phyloP scores from a whole-genome alignment of 106 monocot genomes.

The Dioscorea dumetorum region DNA sequence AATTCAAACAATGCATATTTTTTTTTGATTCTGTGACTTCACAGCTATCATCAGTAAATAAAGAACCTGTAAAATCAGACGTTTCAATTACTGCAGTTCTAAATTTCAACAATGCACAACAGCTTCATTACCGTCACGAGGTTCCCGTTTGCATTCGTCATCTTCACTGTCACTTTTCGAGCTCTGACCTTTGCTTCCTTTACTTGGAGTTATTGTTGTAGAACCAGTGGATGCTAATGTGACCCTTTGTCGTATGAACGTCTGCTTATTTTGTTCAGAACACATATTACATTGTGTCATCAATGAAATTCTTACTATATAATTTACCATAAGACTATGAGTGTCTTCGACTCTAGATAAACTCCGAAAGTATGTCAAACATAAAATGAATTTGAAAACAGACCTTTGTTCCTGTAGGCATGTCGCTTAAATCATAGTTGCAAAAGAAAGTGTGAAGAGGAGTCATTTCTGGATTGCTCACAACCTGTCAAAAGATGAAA shows the following conservation, averaged over 20 bases:
- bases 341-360: too few species aligned
- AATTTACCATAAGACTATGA: too few species aligned
- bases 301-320: too few species aligned
- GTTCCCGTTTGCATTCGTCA: conserved; percentile 7
- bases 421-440: conserved; percentile 94
- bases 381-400: too few species aligned
- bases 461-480: conserved; percentile 94
- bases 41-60: too few species aligned
- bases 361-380: too few species aligned
- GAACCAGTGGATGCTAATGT: conserved; percentile 37
- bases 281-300: too few species aligned
- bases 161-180: conserved; percentile 21
- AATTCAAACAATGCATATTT: too few species aligned
- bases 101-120: background rate
- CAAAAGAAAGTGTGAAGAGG: conserved; percentile 95
- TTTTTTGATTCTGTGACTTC: too few species aligned
- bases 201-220: conserved; percentile 15
- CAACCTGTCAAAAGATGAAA: conserved; percentile 42
- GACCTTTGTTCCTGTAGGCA: conserved; percentile 97
- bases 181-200: conserved; percentile 15
- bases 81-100: too few species aligned
- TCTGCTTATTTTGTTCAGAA: conserved; percentile 30
- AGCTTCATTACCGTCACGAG: conserved; percentile 8
- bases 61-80: too few species aligned
- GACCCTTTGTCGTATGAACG: conserved; percentile 89